Evolutionary conservation across 371 early-diverging fungal species (phyloP).

Genomic region (Mucor plumbeus): DNA sequence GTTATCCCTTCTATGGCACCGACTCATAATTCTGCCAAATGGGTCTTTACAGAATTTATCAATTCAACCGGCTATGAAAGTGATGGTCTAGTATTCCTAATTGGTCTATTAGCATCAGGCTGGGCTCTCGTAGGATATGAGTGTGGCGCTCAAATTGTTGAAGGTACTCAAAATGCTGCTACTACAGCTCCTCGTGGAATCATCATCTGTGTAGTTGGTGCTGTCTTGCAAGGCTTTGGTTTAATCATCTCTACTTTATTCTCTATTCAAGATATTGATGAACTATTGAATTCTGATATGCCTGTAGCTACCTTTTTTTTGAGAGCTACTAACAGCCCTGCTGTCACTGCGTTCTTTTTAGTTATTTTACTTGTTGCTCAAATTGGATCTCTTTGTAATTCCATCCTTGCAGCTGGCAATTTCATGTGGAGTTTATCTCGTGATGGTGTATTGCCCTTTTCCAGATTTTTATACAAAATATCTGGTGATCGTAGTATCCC

Average conservation of each 20-base stretch:
- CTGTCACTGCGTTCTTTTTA: conserved; percentile 30
- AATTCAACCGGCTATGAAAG: conserved; percentile 46
- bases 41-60: conserved; percentile 50
- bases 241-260: conserved; percentile 43
- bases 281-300: conserved; percentile 18
- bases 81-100: conserved; percentile 39
- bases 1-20: conserved; percentile 47
- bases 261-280: conserved; percentile 47
- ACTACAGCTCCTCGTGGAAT: conserved; percentile 51
- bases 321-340: conserved; percentile 21
- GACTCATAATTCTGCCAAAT: conserved; percentile 32
- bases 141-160: conserved; percentile 50
- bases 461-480: conserved; percentile 28
- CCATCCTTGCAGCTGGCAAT: conserved; percentile 23
- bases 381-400: conserved; percentile 36
- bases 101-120: conserved; percentile 43
- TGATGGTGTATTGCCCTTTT: conserved; percentile 33
- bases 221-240: conserved; percentile 40
- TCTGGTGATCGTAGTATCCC: conserved; percentile 23
- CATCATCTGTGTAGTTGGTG: conserved; percentile 35
- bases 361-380: conserved; percentile 32
- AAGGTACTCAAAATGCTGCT: conserved; percentile 48
- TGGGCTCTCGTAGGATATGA: conserved; percentile 49
- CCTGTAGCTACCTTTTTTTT: conserved; percentile 31
- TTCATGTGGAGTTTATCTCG: conserved; percentile 38